These are phyloP conservation scores for Leishmania gerbilli DNA, from an alignment of 208 protist species.

Conservation along the genomic window DNA sequence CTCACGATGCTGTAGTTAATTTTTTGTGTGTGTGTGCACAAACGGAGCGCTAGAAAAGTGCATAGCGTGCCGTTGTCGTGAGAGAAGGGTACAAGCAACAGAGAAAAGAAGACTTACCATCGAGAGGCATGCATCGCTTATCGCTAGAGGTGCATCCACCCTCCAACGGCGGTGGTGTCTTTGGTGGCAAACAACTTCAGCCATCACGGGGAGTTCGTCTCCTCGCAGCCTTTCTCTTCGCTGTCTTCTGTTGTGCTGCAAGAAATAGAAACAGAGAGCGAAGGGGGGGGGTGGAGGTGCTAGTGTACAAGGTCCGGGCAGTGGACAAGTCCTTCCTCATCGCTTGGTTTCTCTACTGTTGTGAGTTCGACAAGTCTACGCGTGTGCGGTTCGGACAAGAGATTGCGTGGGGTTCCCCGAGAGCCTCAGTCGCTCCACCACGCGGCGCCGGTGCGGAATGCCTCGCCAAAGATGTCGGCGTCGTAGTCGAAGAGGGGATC, in stretches of 20 bases:
- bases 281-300: not conserved
- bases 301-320: not conserved
- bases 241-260: not conserved
- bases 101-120: not conserved
- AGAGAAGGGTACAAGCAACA: not conserved
- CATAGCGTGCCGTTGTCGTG: too few relatives aligned
- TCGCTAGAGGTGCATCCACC: not conserved
- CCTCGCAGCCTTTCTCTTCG: not conserved
- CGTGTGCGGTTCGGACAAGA: not conserved
- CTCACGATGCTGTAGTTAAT: too few relatives aligned
- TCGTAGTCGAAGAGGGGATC: constrained; percentile 73
- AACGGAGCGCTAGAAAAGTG: too few relatives aligned
- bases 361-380: not conserved
- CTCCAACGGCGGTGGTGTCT: not conserved
- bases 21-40: not conserved
- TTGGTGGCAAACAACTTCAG: not conserved
- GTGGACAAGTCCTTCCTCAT: not conserved
- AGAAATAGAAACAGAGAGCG: not conserved
- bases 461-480: constrained; percentile 39
- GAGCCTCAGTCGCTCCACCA: constrained; percentile 16
- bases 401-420: not conserved
- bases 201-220: not conserved
- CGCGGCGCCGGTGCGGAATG: constrained; percentile 8
- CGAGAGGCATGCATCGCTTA: not conserved
- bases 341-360: not conserved